Evolutionary conservation across 2,329 filamentous ascomycete genomes (phyloP), one percentile per base, ranked within the genome.

Genomic region (Epichloe bromicola): DNA sequence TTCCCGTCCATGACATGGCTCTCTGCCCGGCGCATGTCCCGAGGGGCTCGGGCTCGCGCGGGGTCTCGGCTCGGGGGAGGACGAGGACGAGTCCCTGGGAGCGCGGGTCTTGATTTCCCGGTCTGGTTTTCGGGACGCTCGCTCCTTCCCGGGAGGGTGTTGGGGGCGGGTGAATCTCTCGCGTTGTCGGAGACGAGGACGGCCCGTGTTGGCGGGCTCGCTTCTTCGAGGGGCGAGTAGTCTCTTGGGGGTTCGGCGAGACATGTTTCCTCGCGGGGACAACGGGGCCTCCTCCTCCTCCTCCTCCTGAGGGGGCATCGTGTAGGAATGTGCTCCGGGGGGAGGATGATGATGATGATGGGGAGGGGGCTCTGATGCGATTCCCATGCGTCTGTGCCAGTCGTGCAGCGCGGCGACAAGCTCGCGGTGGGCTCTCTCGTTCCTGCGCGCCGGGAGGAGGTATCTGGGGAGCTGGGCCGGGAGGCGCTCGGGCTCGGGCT

Each of bases 391-490:
- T 17, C 57, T 57, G 47, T 55, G 50, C 63, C 63, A 74, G 23
- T 74, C 70, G 33, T 72, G 70, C 17, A 90, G 70, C 2, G 78
- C 75, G 42, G 77, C 73, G 17, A 82, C 76, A 8, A 90, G 68
- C 19, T 79, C 68, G 54, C 82, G 77, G 51, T 80, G 76, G 1
- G 78, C 70, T 34, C 76, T 69, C 0, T 74, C 59, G 56, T 88
- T 79, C 1, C 76, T 71, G 7, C 66, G 64, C 0, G 70, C 69
- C 0, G 88, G 88, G 39, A 95, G 78, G 3, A 93, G 72, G 48
- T 84, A 76, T 40, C 88, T 74, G 1, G 86, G 83, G 3, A 95
- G 74, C 58, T 89, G 83, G 56, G 87, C 88, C 0, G 88, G 89
- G 50, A 94, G 83, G 2, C 85, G 74, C 64, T 90, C 86, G 11